Percentiles rank a stretch among this genome's conserved stretches.
phyloP scores from a whole-genome alignment of 345 rosid genomes.

The Excoecaria cochinchinensis region DNA sequence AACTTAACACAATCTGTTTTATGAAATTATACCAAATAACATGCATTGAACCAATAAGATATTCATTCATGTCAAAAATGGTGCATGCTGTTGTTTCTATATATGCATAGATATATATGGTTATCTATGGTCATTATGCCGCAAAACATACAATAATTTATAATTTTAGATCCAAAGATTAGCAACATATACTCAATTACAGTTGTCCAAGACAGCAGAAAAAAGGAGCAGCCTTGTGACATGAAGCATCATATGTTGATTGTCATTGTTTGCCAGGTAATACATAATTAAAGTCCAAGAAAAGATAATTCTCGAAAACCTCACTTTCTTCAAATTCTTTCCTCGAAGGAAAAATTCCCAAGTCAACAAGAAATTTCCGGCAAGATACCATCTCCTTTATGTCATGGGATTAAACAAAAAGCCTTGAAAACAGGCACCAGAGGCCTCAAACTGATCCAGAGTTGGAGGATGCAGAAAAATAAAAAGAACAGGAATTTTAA shows the following conservation, averaged over 20 bases:
- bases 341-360: too few species aligned
- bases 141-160: too few species aligned
- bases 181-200: neutral
- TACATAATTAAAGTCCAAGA: neutral
- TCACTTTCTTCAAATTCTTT: too few species aligned
- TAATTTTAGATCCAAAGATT: neutral
- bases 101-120: neutral
- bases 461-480: too few species aligned
- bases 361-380: too few species aligned
- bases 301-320: too few species aligned
- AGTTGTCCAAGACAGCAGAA: neutral
- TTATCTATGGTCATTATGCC: neutral
- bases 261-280: neutral
- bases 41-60: neutral
- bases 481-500: too few species aligned
- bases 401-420: neutral
- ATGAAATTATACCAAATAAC: neutral
- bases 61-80: neutral
- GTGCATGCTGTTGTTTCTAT: neutral
- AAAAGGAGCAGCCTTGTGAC: neutral
- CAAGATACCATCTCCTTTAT: too few species aligned
- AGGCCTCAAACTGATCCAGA: too few species aligned
- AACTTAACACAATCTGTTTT: neutral
- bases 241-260: neutral
- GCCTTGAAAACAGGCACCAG: neutral